Percentiles rank a stretch among this genome's conserved stretches.
Evolutionary conservation across 768 basidiomycete genomes (phyloP).

Genomic region (Kwoniella pini): DNA sequence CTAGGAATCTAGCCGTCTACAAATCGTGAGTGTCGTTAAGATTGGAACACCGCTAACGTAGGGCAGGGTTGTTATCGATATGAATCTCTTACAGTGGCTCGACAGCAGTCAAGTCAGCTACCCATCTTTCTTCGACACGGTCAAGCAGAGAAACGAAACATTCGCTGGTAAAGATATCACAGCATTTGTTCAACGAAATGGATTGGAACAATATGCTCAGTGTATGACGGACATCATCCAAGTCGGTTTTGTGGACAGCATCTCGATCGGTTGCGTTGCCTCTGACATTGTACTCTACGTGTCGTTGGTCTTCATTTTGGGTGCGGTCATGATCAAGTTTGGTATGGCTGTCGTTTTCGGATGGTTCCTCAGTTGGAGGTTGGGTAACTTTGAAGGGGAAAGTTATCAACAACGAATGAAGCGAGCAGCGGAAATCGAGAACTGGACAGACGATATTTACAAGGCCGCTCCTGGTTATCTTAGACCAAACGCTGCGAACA

Average conservation of each 20-base stretch:
- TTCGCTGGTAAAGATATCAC: conserved; percentile 83
- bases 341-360: conserved; percentile 94
- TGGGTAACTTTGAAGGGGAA: conserved; percentile 91
- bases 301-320: conserved; percentile 94
- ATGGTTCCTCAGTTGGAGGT: conserved; percentile 96
- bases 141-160: conserved; percentile 69
- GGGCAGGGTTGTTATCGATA: conserved; percentile 83
- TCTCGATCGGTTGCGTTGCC: conserved; percentile 92
- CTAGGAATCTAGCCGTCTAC: conserved; percentile 86
- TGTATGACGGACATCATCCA: conserved; percentile 84
- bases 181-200: conserved; percentile 75
- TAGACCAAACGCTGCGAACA: conserved; percentile 77
- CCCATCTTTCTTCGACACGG: conserved; percentile 75
- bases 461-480: conserved; percentile 85
- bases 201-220: conserved; percentile 66
- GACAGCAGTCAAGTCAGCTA: conserved; percentile 76
- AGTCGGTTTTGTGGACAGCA: conserved; percentile 92
- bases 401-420: conserved; percentile 89
- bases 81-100: conserved; percentile 81
- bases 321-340: conserved; percentile 93
- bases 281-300: conserved; percentile 91
- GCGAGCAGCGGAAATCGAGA: conserved; percentile 85
- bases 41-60: conserved; percentile 6
- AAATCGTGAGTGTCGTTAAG: conserved; percentile 69
- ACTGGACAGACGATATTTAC: conserved; percentile 95